These are phyloP conservation scores for Colletotrichum cordylinicola DNA, from an alignment of 2,329 filamentous ascomycete genomes.

Conservation along the genomic window DNA sequence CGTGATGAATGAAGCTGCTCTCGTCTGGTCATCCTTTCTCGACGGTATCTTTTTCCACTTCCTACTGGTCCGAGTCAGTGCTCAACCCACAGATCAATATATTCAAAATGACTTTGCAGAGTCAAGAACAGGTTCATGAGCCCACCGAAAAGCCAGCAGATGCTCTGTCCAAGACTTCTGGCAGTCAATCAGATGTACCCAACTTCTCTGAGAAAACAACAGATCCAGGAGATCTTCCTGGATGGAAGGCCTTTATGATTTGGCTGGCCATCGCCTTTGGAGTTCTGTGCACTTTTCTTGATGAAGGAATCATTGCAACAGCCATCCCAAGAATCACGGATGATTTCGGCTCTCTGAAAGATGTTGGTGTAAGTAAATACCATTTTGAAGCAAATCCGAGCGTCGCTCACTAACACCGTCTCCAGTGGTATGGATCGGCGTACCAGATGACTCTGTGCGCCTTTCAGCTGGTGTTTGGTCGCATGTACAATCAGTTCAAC, in stretches of 20 bases:
- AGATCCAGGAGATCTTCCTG: background rate
- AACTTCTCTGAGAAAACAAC: accelerated
- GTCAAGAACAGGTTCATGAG: background rate
- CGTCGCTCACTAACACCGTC: background rate
- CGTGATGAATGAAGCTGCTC: accelerated
- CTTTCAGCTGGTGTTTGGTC: conserved; percentile 32
- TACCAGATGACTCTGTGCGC: conserved; percentile 31
- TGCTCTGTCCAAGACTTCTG: background rate
- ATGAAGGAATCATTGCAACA: conserved; percentile 38
- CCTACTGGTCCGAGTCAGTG: accelerated
- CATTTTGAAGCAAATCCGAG: background rate
- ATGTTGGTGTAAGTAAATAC: conserved; percentile 39
- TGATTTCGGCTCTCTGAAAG: conserved; percentile 42
- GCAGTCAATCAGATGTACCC: background rate
- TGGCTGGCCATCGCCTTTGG: conserved; percentile 2
- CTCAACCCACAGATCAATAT: background rate
- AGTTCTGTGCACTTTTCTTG: conserved; percentile 3
- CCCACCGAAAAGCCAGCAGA: background rate
- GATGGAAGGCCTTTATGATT: background rate
- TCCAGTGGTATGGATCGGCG: conserved; percentile 34
- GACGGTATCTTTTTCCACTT: background rate
- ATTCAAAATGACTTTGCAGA: background rate
- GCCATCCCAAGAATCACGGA: conserved; percentile 38
- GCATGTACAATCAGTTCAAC: conserved; percentile 34
- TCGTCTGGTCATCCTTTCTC: accelerated